Base-by-base conservation (phyloP, 106 monocot genomes). In the Alisma plantagoaquatica region DNA sequence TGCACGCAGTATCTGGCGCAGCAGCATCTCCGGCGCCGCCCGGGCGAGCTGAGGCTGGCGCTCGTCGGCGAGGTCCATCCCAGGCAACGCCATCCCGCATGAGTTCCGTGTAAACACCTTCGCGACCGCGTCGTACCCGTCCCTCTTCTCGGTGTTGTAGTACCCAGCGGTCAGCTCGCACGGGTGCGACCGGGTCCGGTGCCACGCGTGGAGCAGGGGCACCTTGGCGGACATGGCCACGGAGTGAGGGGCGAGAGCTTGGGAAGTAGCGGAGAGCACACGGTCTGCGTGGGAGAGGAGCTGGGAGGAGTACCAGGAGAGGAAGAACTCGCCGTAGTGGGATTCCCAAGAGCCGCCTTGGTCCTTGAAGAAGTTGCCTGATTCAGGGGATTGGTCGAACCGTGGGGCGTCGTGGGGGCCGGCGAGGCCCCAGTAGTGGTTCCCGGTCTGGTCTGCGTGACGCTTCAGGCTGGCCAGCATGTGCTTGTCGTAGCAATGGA, bases 401-500 rank as follows among this genome's bases (percentile, higher is more conserved):
- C 20, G 56, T 4, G 86, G 76, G 20, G 74, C 67, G 53, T 86
- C 77, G 42, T 86, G 86, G 8, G 86, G 86, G 2, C 74, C 81
- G 0, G 60, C n/a, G 32, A 77, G 71, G 22, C 86, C 81, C 86
- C 86, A 86, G 5, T 63, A 26, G 1, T 66, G 68, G 17, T 86
- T 63, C 25, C 73, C 74, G 11, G 63, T 9, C 19, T 30, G 52
- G 20, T 64, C 65, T 0, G 86, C 76, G 38, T 72, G 70, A 23
- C 22, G n/a, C 31, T 77, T 60, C n/a, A 86, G 77, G 27, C 56
- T 15, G 3, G 46, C 54, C 4, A 86, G 86, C 73, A 71, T 74
- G 64, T 77, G 66, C 54, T 71, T 77, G 48, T 86, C 77, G 51
- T 77, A 81, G 76, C 86, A 86, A 10, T 86, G 86, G 67, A 86